phyloP scores from a whole-genome alignment of 768 basidiomycete species.

The Tricholoma bakamatsutake region DNA sequence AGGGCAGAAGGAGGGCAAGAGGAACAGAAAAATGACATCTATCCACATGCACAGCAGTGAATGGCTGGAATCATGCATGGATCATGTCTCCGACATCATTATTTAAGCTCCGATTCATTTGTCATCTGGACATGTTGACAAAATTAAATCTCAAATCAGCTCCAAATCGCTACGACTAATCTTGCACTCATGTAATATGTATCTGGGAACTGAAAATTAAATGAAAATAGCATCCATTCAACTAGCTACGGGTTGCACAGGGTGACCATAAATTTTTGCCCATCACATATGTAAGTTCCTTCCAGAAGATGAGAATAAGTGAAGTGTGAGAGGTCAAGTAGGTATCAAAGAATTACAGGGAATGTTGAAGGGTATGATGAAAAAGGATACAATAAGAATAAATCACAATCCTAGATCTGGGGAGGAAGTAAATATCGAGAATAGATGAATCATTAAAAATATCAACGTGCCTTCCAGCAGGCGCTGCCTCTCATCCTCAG shows the following conservation, averaged over 20 bases:
- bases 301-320: constrained; percentile 8
- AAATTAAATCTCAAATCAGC: no score
- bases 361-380: constrained; percentile 8
- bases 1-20: no score
- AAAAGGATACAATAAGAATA: constrained; percentile 6
- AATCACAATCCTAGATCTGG: constrained; percentile 44
- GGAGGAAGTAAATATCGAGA: background rate
- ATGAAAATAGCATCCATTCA: background rate
- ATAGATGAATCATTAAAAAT: background rate
- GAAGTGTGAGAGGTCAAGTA: background rate
- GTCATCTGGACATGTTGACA: no score
- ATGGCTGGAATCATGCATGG: no score
- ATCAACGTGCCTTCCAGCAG: constrained; percentile 59
- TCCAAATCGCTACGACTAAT: no score
- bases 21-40: no score
- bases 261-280: background rate
- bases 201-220: background rate
- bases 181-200: no score
- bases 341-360: constrained; percentile 4
- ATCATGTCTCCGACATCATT: no score
- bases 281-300: constrained; percentile 7
- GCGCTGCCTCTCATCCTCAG: constrained; percentile 66
- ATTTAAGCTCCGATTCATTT: no score
- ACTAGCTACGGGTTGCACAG: background rate
- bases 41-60: no score